Evolutionary conservation across 139 green algal genomes (phyloP).

Genomic region (Bryopsis sp.): DNA sequence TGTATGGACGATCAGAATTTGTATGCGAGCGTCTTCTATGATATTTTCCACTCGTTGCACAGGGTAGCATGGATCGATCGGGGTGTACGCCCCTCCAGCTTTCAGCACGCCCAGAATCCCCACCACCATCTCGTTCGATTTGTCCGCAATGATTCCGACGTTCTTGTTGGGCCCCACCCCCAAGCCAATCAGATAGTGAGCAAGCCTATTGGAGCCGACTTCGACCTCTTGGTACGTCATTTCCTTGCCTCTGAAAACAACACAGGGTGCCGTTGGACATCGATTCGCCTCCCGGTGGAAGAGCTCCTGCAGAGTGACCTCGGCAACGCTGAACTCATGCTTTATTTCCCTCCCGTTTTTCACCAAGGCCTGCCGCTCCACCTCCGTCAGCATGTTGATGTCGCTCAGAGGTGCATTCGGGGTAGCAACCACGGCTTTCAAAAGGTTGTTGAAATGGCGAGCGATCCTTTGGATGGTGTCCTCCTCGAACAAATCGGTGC

Average conservation of each 20-base stretch:
- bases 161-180: constrained; percentile 15
- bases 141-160: constrained; percentile 35
- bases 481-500: neutral
- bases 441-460: neutral
- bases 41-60: constrained; percentile 31
- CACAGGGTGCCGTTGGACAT: neutral
- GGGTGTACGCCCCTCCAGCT: constrained; percentile 40
- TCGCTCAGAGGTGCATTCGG: neutral
- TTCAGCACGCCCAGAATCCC: constrained; percentile 37
- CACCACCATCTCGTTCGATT: constrained; percentile 30
- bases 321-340: neutral
- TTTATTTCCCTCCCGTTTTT: neutral
- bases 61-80: constrained; percentile 45
- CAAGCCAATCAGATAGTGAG: constrained; percentile 14
- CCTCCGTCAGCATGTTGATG: neutral
- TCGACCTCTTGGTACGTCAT: constrained; percentile 9
- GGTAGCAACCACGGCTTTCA: neutral
- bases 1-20: neutral
- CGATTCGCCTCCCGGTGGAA: neutral
- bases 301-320: neutral
- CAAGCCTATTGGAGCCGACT: constrained; percentile 28
- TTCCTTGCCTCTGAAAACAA: neutral
- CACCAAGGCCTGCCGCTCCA: neutral
- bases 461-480: neutral
- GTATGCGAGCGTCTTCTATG: constrained; percentile 33